phyloP scores from a whole-genome alignment of 164 flowering plant species.

The Litsea cubeba region DNA sequence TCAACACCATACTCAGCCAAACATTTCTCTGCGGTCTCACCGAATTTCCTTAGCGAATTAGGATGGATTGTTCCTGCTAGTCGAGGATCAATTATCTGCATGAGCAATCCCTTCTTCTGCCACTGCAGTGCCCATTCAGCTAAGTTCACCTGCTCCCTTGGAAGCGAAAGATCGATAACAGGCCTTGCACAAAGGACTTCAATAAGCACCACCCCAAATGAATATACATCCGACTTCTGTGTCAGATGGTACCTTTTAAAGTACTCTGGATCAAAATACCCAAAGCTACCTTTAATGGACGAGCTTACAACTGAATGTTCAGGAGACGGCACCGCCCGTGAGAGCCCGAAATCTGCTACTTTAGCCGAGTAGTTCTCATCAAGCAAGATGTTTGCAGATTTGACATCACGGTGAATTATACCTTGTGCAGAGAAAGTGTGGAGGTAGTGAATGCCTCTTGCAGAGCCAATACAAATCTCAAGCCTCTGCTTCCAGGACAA shows the following conservation, averaged over 20 bases:
- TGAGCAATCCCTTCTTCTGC: slow-evolving; percentile 15
- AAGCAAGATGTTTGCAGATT: no score
- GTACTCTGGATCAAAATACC: slow-evolving; percentile 14
- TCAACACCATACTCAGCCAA: slow-evolving; percentile 6
- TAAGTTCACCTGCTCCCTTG: slow-evolving; percentile 49
- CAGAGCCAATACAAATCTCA: no score
- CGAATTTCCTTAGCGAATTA: slow-evolving; percentile 23
- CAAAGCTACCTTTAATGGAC: slow-evolving; percentile 9
- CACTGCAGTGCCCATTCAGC: slow-evolving; percentile 31
- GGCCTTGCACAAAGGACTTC: slow-evolving; percentile 51
- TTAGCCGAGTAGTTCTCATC: no score
- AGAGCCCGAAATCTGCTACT: no score
- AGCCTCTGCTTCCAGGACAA: no score
- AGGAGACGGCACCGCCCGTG: background rate
- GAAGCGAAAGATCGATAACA: slow-evolving; percentile 33
- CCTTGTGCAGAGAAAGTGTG: no score
- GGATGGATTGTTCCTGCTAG: slow-evolving; percentile 25
- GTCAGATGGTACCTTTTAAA: slow-evolving; percentile 4
- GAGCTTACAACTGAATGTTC: slow-evolving; percentile 11
- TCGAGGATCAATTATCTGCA: slow-evolving; percentile 26
- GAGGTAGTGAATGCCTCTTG: no score
- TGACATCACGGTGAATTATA: no score
- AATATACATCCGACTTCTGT: slow-evolving; percentile 9
- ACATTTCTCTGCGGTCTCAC: slow-evolving; percentile 4
- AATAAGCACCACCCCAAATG: slow-evolving; percentile 10